phyloP scores from a whole-genome alignment of 2,329 filamentous ascomycete species.

The Pyricularia pennisetigena region DNA sequence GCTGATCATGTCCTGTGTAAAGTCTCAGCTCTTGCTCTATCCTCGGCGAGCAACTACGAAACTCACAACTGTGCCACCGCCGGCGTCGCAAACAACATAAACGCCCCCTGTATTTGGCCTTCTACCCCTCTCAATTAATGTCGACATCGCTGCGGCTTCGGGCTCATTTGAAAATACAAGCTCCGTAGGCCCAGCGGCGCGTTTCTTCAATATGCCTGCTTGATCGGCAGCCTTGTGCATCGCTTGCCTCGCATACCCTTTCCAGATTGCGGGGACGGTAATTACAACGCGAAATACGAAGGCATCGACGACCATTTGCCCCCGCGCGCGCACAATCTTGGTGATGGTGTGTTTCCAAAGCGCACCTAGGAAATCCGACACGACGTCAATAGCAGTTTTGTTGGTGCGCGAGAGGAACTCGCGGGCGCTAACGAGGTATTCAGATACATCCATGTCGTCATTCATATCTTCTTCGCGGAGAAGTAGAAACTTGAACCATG shows the following conservation, averaged over 20 bases:
- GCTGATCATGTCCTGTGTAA: slow-evolving; percentile 27
- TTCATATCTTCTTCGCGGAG: neutral
- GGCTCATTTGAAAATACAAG: slow-evolving; percentile 29
- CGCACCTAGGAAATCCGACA: slow-evolving; percentile 20
- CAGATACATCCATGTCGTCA: neutral
- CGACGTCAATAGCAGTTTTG: slow-evolving; percentile 14
- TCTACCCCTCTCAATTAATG: slow-evolving; percentile 15
- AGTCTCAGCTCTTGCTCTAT: neutral
- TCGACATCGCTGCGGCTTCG: slow-evolving; percentile 30
- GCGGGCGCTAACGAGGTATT: neutral
- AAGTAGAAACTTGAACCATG: slow-evolving; percentile 5
- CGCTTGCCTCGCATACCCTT: slow-evolving; percentile 20
- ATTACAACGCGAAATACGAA: slow-evolving; percentile 23
- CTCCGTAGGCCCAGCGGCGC: slow-evolving; percentile 15
- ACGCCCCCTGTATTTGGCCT: slow-evolving; percentile 7
- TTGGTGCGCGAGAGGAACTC: neutral
- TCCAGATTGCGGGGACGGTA: slow-evolving; percentile 35
- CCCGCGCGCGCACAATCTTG: slow-evolving; percentile 16
- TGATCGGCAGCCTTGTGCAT: slow-evolving; percentile 24
- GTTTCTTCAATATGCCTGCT: slow-evolving; percentile 24
- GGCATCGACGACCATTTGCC: slow-evolving; percentile 11
- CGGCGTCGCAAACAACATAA: slow-evolving; percentile 17
- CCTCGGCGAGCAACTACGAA: too few relatives aligned
- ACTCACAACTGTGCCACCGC: slow-evolving; percentile 18
- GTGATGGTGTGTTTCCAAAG: slow-evolving; percentile 22